These are phyloP conservation scores for Leccinum aurantiacum DNA, from an alignment of 768 basidiomycete species.

Conservation along the genomic window DNA sequence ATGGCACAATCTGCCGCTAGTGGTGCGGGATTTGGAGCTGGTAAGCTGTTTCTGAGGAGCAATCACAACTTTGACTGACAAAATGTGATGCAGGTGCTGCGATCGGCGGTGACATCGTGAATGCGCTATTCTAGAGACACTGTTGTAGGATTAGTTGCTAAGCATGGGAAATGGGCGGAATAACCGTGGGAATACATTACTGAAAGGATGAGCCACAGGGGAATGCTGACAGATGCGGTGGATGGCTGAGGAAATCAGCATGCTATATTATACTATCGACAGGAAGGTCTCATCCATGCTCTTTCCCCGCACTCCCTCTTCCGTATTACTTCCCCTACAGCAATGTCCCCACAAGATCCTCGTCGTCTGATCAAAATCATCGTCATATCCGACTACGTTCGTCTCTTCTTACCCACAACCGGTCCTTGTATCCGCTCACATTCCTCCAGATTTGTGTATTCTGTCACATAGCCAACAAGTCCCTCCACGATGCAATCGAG, in stretches of 20 bases:
- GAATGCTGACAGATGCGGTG: constrained; percentile 35
- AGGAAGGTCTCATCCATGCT: constrained; percentile 29
- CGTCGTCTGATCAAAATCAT: constrained; percentile 31
- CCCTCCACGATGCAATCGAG: constrained; percentile 37
- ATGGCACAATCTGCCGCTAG: constrained; percentile 37
- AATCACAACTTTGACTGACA: not conserved
- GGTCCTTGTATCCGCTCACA: constrained; percentile 7
- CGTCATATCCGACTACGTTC: constrained; percentile 37
- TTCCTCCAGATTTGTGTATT: constrained; percentile 33
- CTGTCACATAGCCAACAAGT: constrained; percentile 41
- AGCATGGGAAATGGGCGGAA: constrained; percentile 19
- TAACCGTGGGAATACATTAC: constrained; percentile 26
- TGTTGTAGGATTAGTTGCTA: constrained; percentile 15
- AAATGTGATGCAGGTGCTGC: constrained; percentile 38
- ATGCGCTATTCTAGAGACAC: constrained; percentile 44
- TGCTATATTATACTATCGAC: constrained; percentile 30
- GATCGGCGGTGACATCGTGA: constrained; percentile 44
- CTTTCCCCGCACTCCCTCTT: constrained; percentile 10
- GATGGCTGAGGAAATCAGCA: constrained; percentile 28
- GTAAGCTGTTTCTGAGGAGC: constrained; percentile 19
- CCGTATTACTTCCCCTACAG: not conserved
- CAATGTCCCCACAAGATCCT: constrained; percentile 22
- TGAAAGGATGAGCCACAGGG: constrained; percentile 15
- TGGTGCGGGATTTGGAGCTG: constrained; percentile 50
- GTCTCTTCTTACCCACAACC: constrained; percentile 7